Evolutionary conservation across 768 basidiomycete species (phyloP).

Genomic region (Hericium coralloides): DNA sequence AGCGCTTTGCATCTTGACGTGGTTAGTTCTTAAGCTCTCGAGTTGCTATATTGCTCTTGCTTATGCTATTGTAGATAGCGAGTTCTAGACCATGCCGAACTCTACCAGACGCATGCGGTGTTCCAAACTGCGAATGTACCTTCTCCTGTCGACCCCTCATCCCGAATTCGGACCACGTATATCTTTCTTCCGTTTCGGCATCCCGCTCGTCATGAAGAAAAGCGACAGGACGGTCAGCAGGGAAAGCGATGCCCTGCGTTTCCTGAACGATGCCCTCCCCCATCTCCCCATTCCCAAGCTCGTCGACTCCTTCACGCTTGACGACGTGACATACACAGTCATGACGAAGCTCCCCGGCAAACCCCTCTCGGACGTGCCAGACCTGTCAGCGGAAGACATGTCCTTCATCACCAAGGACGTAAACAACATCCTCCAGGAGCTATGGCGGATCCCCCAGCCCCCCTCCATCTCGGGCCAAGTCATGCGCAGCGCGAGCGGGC

Average conservation of each 20-base stretch:
- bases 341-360: conserved; percentile 17
- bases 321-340: conserved; percentile 13
- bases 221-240: conserved; percentile 11
- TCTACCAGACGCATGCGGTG: no score
- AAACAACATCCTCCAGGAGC: conserved; percentile 8
- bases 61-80: no score
- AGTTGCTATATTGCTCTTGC: no score
- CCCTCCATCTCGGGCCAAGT: conserved; percentile 8
- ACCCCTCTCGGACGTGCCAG: conserved; percentile 4
- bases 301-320: conserved; percentile 12
- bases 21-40: no score
- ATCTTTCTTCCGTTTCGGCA: conserved; percentile 14
- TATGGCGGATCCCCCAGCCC: conserved; percentile 17
- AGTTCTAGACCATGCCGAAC: no score
- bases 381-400: neutral
- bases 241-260: conserved; percentile 16
- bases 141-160: neutral
- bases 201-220: conserved; percentile 15
- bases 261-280: conserved; percentile 11
- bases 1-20: no score
- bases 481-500: conserved; percentile 19
- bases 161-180: neutral
- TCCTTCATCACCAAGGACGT: conserved; percentile 4
- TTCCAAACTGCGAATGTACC: neutral
- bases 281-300: conserved; percentile 18